Conservation (phyloP, 352 stramenopile species). For the Pythium aristosporum region DNA sequence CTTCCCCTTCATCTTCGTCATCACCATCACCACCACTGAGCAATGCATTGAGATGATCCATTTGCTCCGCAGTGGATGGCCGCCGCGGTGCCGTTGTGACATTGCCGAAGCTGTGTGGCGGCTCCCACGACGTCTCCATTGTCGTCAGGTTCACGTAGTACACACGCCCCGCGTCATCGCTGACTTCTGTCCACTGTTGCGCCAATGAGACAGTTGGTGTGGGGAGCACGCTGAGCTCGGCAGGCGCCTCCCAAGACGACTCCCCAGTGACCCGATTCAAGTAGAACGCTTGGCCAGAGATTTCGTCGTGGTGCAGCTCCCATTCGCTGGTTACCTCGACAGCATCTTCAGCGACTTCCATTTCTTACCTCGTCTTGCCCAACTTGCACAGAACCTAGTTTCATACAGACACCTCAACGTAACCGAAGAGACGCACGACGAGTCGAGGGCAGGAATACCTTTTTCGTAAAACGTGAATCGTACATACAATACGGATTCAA, state of each 20-base stretch:
- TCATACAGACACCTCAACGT: not conserved
- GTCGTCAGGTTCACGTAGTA: slow-evolving; percentile 62
- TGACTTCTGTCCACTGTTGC: slow-evolving; percentile 38
- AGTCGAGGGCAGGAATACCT: not conserved
- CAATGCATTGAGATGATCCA: slow-evolving; percentile 53
- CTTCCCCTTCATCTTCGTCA: slow-evolving; percentile 16
- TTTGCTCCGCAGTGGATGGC: slow-evolving; percentile 61
- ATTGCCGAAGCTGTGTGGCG: slow-evolving; percentile 20
- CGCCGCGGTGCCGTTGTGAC: slow-evolving; percentile 7
- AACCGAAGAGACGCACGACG: slow-evolving; percentile 7
- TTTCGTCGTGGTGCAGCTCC: slow-evolving; percentile 47
- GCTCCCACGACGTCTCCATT: slow-evolving; percentile 53
- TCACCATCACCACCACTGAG: slow-evolving; percentile 49
- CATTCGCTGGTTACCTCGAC: slow-evolving; percentile 23
- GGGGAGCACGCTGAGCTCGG: not conserved
- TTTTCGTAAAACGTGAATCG: not conserved
- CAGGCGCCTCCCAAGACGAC: slow-evolving; percentile 42
- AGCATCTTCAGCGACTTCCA: not conserved
- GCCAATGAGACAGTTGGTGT: not conserved
- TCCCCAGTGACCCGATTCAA: slow-evolving; percentile 53
- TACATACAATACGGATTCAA: not conserved
- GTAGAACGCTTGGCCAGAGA: slow-evolving; percentile 46
- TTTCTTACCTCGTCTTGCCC: not conserved
- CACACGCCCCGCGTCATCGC: slow-evolving; percentile 37
- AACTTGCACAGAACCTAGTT: not conserved